phyloP scores from a whole-genome alignment of 2,329 filamentous ascomycete genomes.

The Penicillium sp. region DNA sequence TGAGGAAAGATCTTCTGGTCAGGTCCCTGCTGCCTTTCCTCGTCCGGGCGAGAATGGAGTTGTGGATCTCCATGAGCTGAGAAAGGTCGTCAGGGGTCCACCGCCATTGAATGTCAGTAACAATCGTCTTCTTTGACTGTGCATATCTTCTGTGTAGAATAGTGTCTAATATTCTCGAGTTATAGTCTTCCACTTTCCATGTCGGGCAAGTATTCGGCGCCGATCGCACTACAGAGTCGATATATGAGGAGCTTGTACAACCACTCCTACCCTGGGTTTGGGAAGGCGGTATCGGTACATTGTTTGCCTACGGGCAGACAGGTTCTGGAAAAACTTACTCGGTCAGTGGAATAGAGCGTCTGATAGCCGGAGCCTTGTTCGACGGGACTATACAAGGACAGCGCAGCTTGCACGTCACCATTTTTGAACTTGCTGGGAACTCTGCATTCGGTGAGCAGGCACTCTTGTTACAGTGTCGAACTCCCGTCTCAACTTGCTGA shows the following conservation, averaged over 20 bases:
- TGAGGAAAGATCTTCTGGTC: constrained; percentile 11
- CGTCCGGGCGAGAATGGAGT: constrained; percentile 5
- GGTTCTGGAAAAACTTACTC: constrained; percentile 95
- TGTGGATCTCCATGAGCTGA: constrained; percentile 14
- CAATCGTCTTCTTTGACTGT: not conserved
- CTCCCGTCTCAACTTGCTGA: too few species aligned
- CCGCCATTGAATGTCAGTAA: constrained; percentile 14
- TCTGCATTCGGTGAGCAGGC: constrained; percentile 57
- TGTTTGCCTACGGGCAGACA: constrained; percentile 95
- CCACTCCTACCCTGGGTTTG: constrained; percentile 46
- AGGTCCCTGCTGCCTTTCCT: constrained; percentile 10
- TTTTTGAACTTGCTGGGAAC: constrained; percentile 93
- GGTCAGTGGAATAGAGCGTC: constrained; percentile 74
- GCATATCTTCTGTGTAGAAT: not conserved
- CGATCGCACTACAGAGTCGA: constrained; percentile 34
- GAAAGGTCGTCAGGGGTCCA: constrained; percentile 8
- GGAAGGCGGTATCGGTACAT: constrained; percentile 60
- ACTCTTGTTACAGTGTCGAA: too few species aligned
- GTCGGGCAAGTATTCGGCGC: constrained; percentile 39
- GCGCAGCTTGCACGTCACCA: constrained; percentile 76
- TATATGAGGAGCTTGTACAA: constrained; percentile 43
- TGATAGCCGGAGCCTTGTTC: constrained; percentile 58
- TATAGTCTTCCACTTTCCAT: constrained; percentile 11
- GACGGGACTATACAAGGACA: constrained; percentile 7
- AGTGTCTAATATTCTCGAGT: not conserved